Conservation (phyloP, 2,329 filamentous ascomycete species). For the Daldinia eschscholtzii region DNA sequence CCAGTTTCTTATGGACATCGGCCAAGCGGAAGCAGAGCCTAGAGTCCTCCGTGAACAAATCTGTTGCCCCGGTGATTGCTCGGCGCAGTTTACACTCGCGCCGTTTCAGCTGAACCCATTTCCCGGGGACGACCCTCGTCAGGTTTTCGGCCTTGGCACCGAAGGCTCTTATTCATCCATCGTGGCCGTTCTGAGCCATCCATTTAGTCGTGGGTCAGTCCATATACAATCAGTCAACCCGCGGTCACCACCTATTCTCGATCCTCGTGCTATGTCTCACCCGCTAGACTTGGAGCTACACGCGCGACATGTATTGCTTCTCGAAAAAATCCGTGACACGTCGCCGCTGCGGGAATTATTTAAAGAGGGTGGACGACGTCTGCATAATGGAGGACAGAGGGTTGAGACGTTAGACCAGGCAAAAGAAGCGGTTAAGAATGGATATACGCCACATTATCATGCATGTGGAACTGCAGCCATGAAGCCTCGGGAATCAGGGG, state of each 20-base stretch:
- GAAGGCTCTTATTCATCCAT: conserved; percentile 27
- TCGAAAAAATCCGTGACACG: conserved; percentile 28
- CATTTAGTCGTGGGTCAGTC: conserved; percentile 28
- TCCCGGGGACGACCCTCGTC: background rate
- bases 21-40: conserved; percentile 19
- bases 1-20: conserved; percentile 13
- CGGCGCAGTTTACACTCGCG: conserved; percentile 24
- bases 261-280: conserved; percentile 28
- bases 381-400: background rate
- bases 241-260: conserved; percentile 8
- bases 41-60: conserved; percentile 26
- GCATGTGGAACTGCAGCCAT: conserved; percentile 50
- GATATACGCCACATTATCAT: conserved; percentile 41
- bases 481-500: conserved; percentile 51
- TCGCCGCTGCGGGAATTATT: conserved; percentile 20
- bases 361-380: background rate
- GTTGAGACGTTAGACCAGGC: conserved; percentile 43
- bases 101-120: conserved; percentile 3
- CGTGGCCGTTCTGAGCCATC: conserved; percentile 25
- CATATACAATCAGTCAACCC: conserved; percentile 28
- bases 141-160: conserved; percentile 1
- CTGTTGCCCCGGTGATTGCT: conserved; percentile 18
- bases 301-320: conserved; percentile 22
- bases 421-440: conserved; percentile 26
- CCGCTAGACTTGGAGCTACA: conserved; percentile 28